Evolutionary conservation across 164 flowering plant genomes (phyloP).

Genomic region (Echeveria elegans): DNA sequence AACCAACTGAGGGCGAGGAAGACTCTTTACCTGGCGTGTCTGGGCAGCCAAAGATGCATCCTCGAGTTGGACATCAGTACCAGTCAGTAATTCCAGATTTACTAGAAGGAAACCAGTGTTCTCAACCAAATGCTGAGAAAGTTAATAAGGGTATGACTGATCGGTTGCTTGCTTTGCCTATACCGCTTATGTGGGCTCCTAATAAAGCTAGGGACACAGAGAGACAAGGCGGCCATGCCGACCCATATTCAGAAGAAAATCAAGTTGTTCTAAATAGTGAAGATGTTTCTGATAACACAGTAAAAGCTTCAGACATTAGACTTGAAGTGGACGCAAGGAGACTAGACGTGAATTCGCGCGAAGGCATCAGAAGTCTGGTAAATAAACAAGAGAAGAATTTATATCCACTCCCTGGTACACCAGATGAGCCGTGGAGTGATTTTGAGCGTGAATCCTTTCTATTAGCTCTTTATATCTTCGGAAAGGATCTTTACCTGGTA

Average conservation of each 20-base stretch:
- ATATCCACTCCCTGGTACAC: slow-evolving; percentile 13
- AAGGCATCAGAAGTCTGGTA: background rate
- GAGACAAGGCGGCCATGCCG: background rate
- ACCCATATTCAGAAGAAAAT: slow-evolving; percentile 10
- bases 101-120: background rate
- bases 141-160: background rate
- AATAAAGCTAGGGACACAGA: slow-evolving; percentile 7
- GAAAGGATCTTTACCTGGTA: slow-evolving; percentile 19
- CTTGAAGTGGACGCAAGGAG: slow-evolving; percentile 7
- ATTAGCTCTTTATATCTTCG: slow-evolving; percentile 22
- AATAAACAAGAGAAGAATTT: slow-evolving; percentile 2
- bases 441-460: slow-evolving; percentile 14
- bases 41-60: slow-evolving; percentile 11
- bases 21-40: slow-evolving; percentile 3
- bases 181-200: slow-evolving; percentile 17
- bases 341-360: background rate
- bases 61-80: slow-evolving; percentile 15
- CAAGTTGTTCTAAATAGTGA: slow-evolving; percentile 9
- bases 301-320: slow-evolving; percentile 5
- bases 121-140: slow-evolving; percentile 7
- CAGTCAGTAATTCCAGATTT: slow-evolving; percentile 18
- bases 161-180: background rate
- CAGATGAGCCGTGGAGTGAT: slow-evolving; percentile 16
- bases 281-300: slow-evolving; percentile 4
- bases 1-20: background rate